phyloP scores from a whole-genome alignment of 2,329 filamentous ascomycete genomes.

The Xylariaceae sp. region DNA sequence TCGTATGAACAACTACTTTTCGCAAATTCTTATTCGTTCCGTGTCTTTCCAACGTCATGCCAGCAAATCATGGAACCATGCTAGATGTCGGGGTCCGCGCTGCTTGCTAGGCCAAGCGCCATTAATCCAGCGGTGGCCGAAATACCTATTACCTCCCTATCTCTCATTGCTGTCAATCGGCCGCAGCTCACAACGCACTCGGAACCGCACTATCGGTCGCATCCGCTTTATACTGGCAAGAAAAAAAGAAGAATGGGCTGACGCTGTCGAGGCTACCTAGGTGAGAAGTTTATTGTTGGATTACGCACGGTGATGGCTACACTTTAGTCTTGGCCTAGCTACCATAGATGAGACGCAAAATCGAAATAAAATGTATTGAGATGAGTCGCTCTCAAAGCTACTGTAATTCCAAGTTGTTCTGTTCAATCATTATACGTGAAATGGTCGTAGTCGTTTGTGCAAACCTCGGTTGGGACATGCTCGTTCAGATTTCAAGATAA shows the following conservation, averaged over 20 bases:
- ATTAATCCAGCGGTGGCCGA: background rate
- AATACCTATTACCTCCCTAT: too few species aligned
- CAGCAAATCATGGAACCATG: background rate
- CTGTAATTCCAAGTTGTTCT: background rate
- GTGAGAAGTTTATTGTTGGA: background rate
- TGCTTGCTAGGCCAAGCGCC: slow-evolving; percentile 16
- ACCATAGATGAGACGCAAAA: background rate
- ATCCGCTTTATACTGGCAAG: background rate
- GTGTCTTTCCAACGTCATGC: background rate
- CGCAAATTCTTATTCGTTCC: background rate
- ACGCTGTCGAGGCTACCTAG: background rate
- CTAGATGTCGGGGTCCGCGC: background rate
- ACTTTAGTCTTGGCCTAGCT: background rate
- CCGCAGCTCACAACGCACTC: too few species aligned
- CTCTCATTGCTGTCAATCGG: too few species aligned
- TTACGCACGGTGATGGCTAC: background rate
- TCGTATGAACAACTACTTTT: background rate
- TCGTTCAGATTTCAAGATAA: too few species aligned
- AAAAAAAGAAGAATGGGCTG: background rate
- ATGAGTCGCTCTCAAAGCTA: background rate
- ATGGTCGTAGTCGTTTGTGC: too few species aligned
- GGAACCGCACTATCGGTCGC: background rate
- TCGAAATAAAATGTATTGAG: background rate
- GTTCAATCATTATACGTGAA: too few species aligned
- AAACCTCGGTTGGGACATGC: too few species aligned